A percentile compares a stretch with the other conserved stretches of the same genome.
Evolutionary conservation across 768 basidiomycete species (phyloP).

Genomic region (Tricholoma terreum): DNA sequence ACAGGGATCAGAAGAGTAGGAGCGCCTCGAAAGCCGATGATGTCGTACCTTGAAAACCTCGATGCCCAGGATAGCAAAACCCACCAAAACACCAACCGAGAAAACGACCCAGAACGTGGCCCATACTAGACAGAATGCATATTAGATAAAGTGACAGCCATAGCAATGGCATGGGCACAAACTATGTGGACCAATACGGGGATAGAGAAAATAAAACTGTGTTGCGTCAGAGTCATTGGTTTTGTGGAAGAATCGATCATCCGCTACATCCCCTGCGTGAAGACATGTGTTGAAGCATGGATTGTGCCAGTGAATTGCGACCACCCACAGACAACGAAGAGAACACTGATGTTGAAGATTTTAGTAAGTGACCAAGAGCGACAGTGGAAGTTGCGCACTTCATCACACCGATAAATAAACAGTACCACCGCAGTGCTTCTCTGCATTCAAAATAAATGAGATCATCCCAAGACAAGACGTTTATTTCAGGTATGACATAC

Average conservation of each 20-base stretch:
- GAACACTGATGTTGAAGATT: conserved; percentile 43
- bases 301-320: not conserved
- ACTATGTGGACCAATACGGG: conserved; percentile 71
- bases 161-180: conserved; percentile 17
- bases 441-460: conserved; percentile 32
- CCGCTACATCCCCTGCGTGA: conserved; percentile 81
- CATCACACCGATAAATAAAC: conserved; percentile 80
- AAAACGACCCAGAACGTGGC: conserved; percentile 83
- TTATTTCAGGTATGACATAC: conserved; percentile 41
- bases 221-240: conserved; percentile 91
- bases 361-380: not conserved
- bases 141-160: not conserved
- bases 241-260: conserved; percentile 94
- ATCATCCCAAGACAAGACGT: not conserved
- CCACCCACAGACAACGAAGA: conserved; percentile 82
- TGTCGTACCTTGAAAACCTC: conserved; percentile 70
- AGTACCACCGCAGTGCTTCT: conserved; percentile 81
- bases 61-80: conserved; percentile 79
- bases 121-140: conserved; percentile 57
- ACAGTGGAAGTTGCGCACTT: conserved; percentile 50
- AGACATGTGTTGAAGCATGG: not conserved
- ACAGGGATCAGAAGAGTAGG: conserved; percentile 6
- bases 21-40: conserved; percentile 1
- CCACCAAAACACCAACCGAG: conserved; percentile 67
- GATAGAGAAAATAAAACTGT: conserved; percentile 78